phyloP scores from a whole-genome alignment of 169 alveolate genomes.

The Eimeria sp. region DNA sequence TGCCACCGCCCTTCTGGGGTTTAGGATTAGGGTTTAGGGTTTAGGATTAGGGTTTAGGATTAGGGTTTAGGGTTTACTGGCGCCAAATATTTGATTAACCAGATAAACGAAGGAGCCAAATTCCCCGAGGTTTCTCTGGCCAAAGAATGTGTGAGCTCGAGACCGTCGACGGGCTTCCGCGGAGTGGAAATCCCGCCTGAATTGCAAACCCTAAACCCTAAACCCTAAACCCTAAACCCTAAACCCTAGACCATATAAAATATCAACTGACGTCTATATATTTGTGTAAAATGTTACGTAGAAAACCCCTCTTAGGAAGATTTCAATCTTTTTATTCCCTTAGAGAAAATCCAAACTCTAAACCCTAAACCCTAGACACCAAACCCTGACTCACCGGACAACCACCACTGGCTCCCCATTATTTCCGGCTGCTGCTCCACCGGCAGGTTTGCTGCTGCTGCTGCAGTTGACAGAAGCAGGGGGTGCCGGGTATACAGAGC shows the following conservation, averaged over 20 bases:
- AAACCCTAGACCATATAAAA: conserved; percentile 1
- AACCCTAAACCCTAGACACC: not conserved
- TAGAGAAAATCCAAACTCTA: not conserved
- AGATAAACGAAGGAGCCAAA: too few relatives aligned
- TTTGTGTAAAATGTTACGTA: conserved; percentile 42
- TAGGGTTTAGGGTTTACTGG: conserved; percentile 23
- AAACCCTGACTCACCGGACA: conserved; percentile 25
- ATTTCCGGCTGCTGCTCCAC: not conserved
- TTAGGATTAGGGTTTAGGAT: not conserved
- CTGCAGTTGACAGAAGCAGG: conserved; percentile 19
- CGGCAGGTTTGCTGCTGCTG: not conserved
- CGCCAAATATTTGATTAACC: not conserved
- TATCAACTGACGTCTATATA: conserved; percentile 25
- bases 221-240: conserved; percentile 41
- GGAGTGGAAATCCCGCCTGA: not conserved
- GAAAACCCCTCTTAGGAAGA: conserved; percentile 4
- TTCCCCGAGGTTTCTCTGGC: not conserved
- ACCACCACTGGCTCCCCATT: conserved; percentile 16
- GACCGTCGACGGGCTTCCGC: not conserved
- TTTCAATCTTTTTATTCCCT: conserved; percentile 21
- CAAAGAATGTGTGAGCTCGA: not conserved
- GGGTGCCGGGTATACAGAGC: not conserved
- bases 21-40: conserved; percentile 12
- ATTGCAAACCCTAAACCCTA: conserved; percentile 15
- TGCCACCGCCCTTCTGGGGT: too few relatives aligned